phyloP scores from a whole-genome alignment of 176 grass and related monocot genomes.

The Metroxylon sagu region DNA sequence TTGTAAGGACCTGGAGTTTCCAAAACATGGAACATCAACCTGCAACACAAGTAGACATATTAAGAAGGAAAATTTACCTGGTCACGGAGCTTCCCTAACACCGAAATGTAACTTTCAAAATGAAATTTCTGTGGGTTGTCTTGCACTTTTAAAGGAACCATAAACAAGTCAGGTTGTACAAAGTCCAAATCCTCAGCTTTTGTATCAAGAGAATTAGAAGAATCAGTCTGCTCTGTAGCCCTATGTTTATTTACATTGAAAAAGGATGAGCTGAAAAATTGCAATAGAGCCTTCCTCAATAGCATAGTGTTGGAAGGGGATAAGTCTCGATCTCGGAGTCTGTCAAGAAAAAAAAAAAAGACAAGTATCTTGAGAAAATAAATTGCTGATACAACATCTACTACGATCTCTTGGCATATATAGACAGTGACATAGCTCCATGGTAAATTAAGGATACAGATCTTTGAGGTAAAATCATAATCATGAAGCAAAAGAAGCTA shows the following conservation, averaged over 20 bases:
- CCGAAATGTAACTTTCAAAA: constrained; percentile 47
- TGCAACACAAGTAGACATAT: neutral
- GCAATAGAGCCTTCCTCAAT: constrained; percentile 40
- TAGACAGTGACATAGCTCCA: too few species aligned
- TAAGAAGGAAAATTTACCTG: constrained; percentile 38
- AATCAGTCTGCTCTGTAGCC: constrained; percentile 16
- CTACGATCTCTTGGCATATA: too few species aligned
- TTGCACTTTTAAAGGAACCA: constrained; percentile 43
- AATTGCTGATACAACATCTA: too few species aligned
- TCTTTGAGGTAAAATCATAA: too few species aligned
- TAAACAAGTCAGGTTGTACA: constrained; percentile 41
- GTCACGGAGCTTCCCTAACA: constrained; percentile 64
- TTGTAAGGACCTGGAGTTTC: neutral
- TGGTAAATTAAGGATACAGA: too few species aligned
- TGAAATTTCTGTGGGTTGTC: constrained; percentile 39
- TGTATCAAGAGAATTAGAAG: constrained; percentile 10
- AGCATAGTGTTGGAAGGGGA: constrained; percentile 37
- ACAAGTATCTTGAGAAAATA: neutral
- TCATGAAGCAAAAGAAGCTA: too few species aligned
- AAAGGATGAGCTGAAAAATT: constrained; percentile 49
- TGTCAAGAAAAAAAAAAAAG: constrained; percentile 18
- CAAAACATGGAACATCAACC: constrained; percentile 3
- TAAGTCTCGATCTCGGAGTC: constrained; percentile 54
- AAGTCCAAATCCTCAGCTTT: constrained; percentile 28
- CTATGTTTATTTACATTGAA: constrained; percentile 37